These are phyloP conservation scores for Phoenix dactylifera DNA, from an alignment of 176 grass and related monocot genomes.

Conservation along the genomic window DNA sequence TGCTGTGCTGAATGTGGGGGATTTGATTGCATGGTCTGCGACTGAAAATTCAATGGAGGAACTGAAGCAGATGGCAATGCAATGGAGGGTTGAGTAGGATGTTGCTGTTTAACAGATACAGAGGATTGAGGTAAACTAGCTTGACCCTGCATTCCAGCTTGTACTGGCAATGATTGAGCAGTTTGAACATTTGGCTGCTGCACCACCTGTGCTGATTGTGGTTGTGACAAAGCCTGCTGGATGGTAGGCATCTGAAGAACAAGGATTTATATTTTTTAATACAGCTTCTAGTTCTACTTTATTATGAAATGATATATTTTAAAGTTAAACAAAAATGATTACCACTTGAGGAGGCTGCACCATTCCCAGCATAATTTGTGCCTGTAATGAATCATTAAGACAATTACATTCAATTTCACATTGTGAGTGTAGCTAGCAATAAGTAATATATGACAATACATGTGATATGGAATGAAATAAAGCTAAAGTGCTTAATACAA, in stretches of 20 bases:
- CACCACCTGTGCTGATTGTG: constrained; percentile 28
- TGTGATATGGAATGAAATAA: too few relatives aligned
- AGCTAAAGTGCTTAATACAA: too few relatives aligned
- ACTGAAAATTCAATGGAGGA: constrained; percentile 37
- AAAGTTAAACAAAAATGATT: constrained; percentile 18
- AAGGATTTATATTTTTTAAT: neutral
- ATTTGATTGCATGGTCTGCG: constrained; percentile 23
- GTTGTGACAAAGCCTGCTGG: constrained; percentile 28
- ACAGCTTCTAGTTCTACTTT: too few relatives aligned
- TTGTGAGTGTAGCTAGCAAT: too few relatives aligned
- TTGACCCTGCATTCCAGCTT: constrained; percentile 32
- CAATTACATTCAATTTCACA: too few relatives aligned
- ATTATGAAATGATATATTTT: neutral
- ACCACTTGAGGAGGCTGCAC: constrained; percentile 78
- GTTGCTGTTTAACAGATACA: constrained; percentile 33
- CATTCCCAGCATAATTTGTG: constrained; percentile 97
- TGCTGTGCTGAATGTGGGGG: constrained; percentile 31
- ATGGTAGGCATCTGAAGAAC: constrained; percentile 29
- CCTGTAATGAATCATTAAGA: constrained; percentile 28
- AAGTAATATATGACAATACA: too few relatives aligned
- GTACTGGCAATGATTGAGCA: constrained; percentile 25
- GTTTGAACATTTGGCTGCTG: constrained; percentile 28
- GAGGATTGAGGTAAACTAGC: constrained; percentile 29
- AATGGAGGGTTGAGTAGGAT: constrained; percentile 31
- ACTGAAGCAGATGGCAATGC: constrained; percentile 33